A percentile compares a stretch with the other conserved stretches of the same genome.
Conservation (phyloP, 2,329 filamentous ascomycete genomes). For the Phyllosticta citriasiana region DNA sequence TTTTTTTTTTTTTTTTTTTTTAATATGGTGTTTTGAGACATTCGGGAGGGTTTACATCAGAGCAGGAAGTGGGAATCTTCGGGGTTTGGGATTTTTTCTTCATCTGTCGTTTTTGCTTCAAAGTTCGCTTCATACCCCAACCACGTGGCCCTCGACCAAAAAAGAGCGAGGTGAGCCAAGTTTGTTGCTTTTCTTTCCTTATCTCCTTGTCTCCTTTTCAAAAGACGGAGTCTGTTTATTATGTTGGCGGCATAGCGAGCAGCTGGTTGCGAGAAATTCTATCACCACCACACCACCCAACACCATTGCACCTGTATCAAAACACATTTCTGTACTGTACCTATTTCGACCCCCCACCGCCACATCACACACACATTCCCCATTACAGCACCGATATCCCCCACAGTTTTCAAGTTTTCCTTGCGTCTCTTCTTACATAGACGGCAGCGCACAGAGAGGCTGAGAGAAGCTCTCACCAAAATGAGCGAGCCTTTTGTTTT, state of each 20-base stretch:
- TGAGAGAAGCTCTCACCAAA: background rate
- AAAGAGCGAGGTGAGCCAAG: background rate
- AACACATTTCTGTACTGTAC: background rate
- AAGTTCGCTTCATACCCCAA: conserved; percentile 10
- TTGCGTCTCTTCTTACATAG: background rate
- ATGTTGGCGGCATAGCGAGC: background rate
- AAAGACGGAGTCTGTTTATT: background rate
- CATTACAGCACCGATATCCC: background rate
- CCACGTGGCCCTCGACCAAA: conserved; percentile 4
- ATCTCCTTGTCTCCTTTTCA: background rate
- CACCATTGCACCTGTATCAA: background rate
- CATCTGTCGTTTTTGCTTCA: conserved; percentile 7
- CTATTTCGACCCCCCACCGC: background rate
- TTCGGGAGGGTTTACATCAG: background rate
- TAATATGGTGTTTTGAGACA: conserved; percentile 2
- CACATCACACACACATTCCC: background rate
- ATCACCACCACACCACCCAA: background rate
- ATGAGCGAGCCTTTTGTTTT: background rate
- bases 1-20: background rate
- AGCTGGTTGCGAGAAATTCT: background rate
- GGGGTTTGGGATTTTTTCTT: conserved; percentile 1
- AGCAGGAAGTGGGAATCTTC: background rate
- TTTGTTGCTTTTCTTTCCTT: conserved; percentile 2
- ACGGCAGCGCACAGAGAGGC: background rate
- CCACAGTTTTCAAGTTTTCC: background rate